Percentiles rank a stretch among this genome's conserved stretches.
Evolutionary conservation across 352 stramenopile species (phyloP).

Genomic region (Halophytophthora batemanensis): DNA sequence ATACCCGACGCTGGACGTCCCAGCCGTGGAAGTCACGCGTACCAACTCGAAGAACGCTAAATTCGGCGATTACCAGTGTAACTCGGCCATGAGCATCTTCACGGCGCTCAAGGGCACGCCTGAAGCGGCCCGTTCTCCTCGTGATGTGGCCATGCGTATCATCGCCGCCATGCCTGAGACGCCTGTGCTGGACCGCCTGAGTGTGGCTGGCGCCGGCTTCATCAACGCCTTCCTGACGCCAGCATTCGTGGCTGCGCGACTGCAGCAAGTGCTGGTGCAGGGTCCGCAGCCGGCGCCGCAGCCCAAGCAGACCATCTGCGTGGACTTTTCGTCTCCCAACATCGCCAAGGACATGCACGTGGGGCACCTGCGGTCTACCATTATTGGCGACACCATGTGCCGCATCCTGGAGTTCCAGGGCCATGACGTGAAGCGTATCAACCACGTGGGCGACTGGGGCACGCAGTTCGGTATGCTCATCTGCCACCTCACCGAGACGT

Average conservation of each 20-base stretch:
- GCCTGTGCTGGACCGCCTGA: constrained; percentile 86
- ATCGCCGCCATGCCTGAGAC: constrained; percentile 83
- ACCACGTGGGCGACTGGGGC: constrained; percentile 86
- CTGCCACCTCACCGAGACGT: constrained; percentile 97
- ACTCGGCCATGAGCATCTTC: constrained; percentile 96
- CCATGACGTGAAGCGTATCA: constrained; percentile 79
- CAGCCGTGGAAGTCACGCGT: constrained; percentile 62
- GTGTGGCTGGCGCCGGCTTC: constrained; percentile 95
- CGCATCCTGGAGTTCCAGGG: constrained; percentile 86
- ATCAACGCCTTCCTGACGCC: constrained; percentile 95
- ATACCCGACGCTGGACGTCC: constrained; percentile 55
- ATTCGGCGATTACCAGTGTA: constrained; percentile 98
- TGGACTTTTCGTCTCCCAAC: constrained; percentile 88
- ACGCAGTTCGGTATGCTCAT: constrained; percentile 99
- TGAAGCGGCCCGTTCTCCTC: constrained; percentile 68
- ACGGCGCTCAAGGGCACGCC: constrained; percentile 92
- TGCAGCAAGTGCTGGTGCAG: constrained; percentile 64
- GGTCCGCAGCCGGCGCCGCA: constrained; percentile 83
- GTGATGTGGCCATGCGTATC: constrained; percentile 89
- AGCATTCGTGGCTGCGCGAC: constrained; percentile 74
- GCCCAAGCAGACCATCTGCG: constrained; percentile 61
- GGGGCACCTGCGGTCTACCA: constrained; percentile 89
- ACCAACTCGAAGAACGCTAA: constrained; percentile 80
- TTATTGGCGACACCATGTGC: constrained; percentile 86
- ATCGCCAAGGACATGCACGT: constrained; percentile 91